Evolutionary conservation across 164 flowering plant species (phyloP), one percentile per base, ranked within the genome.

Genomic region (Hamamelis virginiana): DNA sequence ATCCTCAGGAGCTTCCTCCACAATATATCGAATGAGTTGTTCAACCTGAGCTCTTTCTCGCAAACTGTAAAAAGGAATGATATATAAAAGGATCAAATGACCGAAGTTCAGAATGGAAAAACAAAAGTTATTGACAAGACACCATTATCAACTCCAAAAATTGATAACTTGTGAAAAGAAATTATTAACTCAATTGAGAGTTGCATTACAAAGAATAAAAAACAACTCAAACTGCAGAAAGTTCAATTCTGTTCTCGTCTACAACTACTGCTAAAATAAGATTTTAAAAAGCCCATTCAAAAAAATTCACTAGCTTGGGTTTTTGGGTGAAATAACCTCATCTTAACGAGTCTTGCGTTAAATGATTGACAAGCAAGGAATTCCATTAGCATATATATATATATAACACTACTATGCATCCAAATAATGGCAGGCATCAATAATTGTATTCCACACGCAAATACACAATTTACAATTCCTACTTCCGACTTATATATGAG

Each of bases 1-100:
- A 81, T 89, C 94, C 48, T 81, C 89, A 22, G 90, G 85, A 81
- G 86, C 87, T 86, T 94, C 97, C 79, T 89, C 95, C 66, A 94
- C 94, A 71, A 94, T 88, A 68, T 82, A 94, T 28, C 84, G 83
- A 59, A 91, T 66, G 25, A 94, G 87, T 69, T 87, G 93, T 75
- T 91, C 93, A 66, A 94, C 89, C 77, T 87, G 97, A 48, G 82
- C 62, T 73, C 85, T 89, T 82, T 89, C 97, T 45, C 92, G 78
- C 71, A 94, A 78, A 71, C 98, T 94, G 76, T 53, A 72, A 73
- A 67, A 22, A 21, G 58, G 8, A 25, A 21, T 12, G 61, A 57
- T 21, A 65, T 21, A 65, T 3, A 23, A 47, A 26, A 74, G 18
- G 41, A 45, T 23, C 22, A 59, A 25, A 19, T 15, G 15, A 59